Evolutionary conservation across 2,329 filamentous ascomycete genomes (phyloP), one percentile per base, ranked within the genome.

Genomic region (Talaromyces islandicus): DNA sequence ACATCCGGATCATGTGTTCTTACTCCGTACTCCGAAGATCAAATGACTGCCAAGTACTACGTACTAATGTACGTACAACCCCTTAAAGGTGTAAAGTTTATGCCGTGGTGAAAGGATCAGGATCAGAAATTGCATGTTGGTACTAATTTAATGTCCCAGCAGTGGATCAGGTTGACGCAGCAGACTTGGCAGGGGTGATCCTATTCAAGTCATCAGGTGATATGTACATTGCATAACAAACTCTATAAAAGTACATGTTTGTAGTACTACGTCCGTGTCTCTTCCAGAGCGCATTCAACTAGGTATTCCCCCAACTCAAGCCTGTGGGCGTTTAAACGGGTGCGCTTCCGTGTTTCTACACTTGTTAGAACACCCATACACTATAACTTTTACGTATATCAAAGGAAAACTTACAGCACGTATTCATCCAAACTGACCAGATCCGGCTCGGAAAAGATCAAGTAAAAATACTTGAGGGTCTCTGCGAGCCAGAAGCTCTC

Each of bases 401-500:
- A 32, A 29, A 58, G 24, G 2, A 48, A 32, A 46, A 71, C 73
- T 65, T 66, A 76, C 70, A 78, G 57, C n/a, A 78, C 76, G 64
- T 75, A 78, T 51, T 78, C 73, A 59, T 78, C 76, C 62, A 78
- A 65, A 62, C 71, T 77, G 43, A 78, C 66, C 52, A 71, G 60
- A 55, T 70, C 65, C 6, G 75, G 74, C 57, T 76, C 74, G 4
- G 73, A 75, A 61, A 78, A 78, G 27, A 76, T 73, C n/a, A 78
- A 69, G 43, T 77, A 78, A 53, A 78, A 73, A 61, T 78, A 78
- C 57, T 78, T 78, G 58, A 78, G 64, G 5, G 76, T 78, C 65
- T 78, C 76, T 0, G 75, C 73, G n/a, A 77, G 64, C 76, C 76
- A 78, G 64, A 77, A 78, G 59, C 75, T 78, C 60, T 78, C 75